Percentiles rank a stretch among this genome's conserved stretches.
These are phyloP conservation scores for Xylaria nigripes DNA, from an alignment of 495 filamentous ascomycete genomes.

Conservation along the genomic window DNA sequence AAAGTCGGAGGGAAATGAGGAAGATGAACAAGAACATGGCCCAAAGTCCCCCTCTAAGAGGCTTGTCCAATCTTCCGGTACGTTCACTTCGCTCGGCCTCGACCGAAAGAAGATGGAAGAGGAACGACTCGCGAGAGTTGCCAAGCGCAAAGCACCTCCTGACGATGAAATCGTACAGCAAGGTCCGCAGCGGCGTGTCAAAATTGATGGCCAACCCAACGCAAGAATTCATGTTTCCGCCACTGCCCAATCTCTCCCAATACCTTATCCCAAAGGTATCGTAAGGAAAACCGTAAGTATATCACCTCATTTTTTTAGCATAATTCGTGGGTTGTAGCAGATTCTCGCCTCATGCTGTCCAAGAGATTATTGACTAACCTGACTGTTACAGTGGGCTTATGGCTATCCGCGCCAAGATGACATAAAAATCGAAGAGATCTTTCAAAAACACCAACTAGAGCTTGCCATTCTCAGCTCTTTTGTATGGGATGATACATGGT, in stretches of 20 bases:
- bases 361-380: neutral
- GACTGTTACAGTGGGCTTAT: conserved; percentile 40
- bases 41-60: conserved; percentile 11
- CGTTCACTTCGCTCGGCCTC: conserved; percentile 39
- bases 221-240: neutral
- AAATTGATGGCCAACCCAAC: conserved; percentile 7
- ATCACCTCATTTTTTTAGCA: no score
- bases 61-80: neutral
- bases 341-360: neutral
- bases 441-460: conserved; percentile 61
- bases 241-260: neutral
- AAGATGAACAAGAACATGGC: conserved; percentile 15
- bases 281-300: conserved; percentile 65
- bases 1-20: conserved; percentile 18
- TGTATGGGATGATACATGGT: conserved; percentile 61
- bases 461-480: conserved; percentile 81
- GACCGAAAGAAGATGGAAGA: conserved; percentile 80
- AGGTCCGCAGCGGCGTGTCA: conserved; percentile 20
- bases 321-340: no score
- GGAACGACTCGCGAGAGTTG: conserved; percentile 64
- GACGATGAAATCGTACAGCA: conserved; percentile 5
- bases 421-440: conserved; percentile 84
- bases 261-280: conserved; percentile 60
- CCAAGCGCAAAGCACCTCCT: conserved; percentile 50
- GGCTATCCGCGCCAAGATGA: conserved; percentile 55